Conservation (phyloP, 179 eudicot genomes). For the Gypsophila paniculata region DNA sequence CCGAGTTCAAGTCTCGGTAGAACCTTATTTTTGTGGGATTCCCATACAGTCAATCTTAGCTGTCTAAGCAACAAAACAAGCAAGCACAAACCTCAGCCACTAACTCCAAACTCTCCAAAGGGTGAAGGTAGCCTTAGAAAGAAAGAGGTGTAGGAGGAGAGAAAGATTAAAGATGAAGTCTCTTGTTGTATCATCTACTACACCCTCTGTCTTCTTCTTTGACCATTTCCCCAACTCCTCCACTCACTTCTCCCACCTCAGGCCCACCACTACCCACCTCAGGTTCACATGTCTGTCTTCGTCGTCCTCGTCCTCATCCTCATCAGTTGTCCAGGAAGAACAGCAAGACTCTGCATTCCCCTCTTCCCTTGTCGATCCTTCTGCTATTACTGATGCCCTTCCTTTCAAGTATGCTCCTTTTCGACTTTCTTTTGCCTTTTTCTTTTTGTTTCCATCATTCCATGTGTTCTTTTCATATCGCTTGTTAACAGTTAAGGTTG, state of each 20-base stretch:
- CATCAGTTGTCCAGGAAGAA: slow-evolving; percentile 23
- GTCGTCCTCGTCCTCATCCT: slow-evolving; percentile 13
- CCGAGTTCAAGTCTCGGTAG: slow-evolving; percentile 92
- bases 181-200: background rate
- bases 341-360: slow-evolving; percentile 7
- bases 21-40: slow-evolving; percentile 51
- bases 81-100: slow-evolving; percentile 18
- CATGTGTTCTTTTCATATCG: no score
- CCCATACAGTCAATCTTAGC: no score
- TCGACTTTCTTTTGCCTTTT: no score
- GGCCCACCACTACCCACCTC: background rate
- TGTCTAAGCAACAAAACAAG: background rate
- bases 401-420: slow-evolving; percentile 25
- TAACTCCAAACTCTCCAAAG: background rate
- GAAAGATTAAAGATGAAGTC: slow-evolving; percentile 10
- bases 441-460: no score
- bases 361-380: background rate
- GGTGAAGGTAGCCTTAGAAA: background rate
- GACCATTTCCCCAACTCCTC: background rate
- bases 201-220: slow-evolving; percentile 15
- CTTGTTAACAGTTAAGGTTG: no score
- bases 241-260: slow-evolving; percentile 13
- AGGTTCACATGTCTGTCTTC: background rate
- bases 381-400: slow-evolving; percentile 18
- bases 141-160: no score